Percentiles rank a stretch among this genome's conserved stretches.
Conservation (phyloP, 2,329 filamentous ascomycete species). For the Ophiostoma populinum region DNA sequence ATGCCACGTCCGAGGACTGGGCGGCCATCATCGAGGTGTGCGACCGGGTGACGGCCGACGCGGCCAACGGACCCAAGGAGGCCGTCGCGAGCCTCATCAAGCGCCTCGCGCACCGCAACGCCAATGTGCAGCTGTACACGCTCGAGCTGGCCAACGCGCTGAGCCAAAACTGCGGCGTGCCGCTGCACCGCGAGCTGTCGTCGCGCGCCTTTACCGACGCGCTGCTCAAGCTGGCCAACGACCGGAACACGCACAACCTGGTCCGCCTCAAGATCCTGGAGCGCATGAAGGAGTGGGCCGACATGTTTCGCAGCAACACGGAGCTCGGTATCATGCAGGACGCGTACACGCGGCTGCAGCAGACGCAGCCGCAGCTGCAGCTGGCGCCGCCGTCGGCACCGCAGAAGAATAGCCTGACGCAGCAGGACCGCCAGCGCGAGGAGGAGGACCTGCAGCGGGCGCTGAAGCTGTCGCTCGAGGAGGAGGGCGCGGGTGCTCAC, state of each 20-base stretch:
- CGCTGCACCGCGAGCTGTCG: slow-evolving; percentile 76
- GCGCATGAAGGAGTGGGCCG: slow-evolving; percentile 89
- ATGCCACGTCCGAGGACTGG: slow-evolving; percentile 71
- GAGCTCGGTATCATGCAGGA: slow-evolving; percentile 97
- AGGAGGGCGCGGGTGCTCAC: slow-evolving; percentile 58
- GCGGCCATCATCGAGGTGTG: slow-evolving; percentile 46
- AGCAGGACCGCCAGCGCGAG: slow-evolving; percentile 80
- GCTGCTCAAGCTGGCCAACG: slow-evolving; percentile 73
- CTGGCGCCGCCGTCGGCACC: slow-evolving; percentile 76
- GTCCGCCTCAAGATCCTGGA: slow-evolving; percentile 96
- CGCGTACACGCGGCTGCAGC: slow-evolving; percentile 75
- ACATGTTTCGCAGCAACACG: slow-evolving; percentile 79
- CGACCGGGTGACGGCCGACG: slow-evolving; percentile 37
- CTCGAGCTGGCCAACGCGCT: slow-evolving; percentile 85
- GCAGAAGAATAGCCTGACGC: slow-evolving; percentile 80
- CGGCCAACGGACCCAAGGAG: slow-evolving; percentile 51
- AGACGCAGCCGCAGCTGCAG: slow-evolving; percentile 71
- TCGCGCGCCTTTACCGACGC: slow-evolving; percentile 91
- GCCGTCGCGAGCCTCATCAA: slow-evolving; percentile 83
- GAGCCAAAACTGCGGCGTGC: slow-evolving; percentile 76
- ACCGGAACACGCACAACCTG: slow-evolving; percentile 88
- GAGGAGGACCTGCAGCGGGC: slow-evolving; percentile 97
- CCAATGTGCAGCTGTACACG: slow-evolving; percentile 90
- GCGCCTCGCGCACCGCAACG: slow-evolving; percentile 79
- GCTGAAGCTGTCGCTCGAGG: slow-evolving; percentile 77